Evolutionary conservation across 1,139 yeast species (phyloP).

Genomic region (Scheffersomyces illinoinensis): DNA sequence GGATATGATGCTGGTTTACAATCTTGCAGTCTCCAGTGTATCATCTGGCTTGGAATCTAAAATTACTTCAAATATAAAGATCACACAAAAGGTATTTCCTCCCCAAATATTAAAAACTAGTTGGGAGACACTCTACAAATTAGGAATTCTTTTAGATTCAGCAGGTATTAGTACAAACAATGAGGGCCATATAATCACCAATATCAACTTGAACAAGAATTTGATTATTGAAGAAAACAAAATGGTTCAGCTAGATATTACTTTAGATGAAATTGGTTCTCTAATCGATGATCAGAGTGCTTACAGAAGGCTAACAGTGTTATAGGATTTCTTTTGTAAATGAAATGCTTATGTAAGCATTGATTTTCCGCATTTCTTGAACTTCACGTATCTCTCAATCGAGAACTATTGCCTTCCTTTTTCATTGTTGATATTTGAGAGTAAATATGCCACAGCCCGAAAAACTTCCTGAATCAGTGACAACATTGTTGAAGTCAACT

Average conservation of each 20-base stretch:
- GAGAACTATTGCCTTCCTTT: not conserved
- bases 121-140: slow-evolving; percentile 52
- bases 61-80: slow-evolving; percentile 33
- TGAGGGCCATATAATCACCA: slow-evolving; percentile 34
- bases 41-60: slow-evolving; percentile 33
- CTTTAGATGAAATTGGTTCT: slow-evolving; percentile 43
- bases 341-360: not conserved
- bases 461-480: slow-evolving; percentile 57
- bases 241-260: slow-evolving; percentile 49
- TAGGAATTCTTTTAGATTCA: slow-evolving; percentile 39
- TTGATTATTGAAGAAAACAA: slow-evolving; percentile 43
- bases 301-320: slow-evolving; percentile 33
- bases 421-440: not conserved
- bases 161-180: slow-evolving; percentile 31
- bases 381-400: not conserved
- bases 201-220: slow-evolving; percentile 31
- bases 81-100: slow-evolving; percentile 50
- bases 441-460: slow-evolving; percentile 2
- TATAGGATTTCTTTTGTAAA: slow-evolving; percentile 14
- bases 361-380: not conserved
- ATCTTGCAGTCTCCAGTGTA: slow-evolving; percentile 36
- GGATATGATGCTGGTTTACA: slow-evolving; percentile 50
- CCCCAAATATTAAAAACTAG: slow-evolving; percentile 49
- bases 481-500: slow-evolving; percentile 54
- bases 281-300: slow-evolving; percentile 31